Conservation (phyloP, 2,329 filamentous ascomycete species). For the Penicillium sp. region DNA sequence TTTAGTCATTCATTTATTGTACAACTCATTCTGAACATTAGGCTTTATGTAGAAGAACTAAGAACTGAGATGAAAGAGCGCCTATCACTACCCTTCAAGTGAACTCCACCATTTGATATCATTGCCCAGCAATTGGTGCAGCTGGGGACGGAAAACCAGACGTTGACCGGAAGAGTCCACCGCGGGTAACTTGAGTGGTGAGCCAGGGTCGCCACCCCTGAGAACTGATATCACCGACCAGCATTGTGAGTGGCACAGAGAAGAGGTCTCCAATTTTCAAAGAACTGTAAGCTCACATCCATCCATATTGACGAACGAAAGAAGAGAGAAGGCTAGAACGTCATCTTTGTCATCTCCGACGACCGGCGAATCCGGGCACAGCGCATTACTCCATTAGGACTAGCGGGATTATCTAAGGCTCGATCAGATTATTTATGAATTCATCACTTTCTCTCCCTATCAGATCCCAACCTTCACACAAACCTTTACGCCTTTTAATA, state of each 20-base stretch:
- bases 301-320: neutral
- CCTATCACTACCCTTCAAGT: neutral
- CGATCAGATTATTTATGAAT: conserved; percentile 33
- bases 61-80: neutral
- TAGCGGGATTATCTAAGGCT: conserved; percentile 22
- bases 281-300: neutral
- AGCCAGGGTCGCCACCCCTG: conserved; percentile 15
- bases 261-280: neutral
- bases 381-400: conserved; percentile 12
- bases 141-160: conserved; percentile 18
- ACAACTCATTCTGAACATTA: neutral
- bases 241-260: conserved; percentile 3
- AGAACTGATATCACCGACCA: conserved; percentile 17
- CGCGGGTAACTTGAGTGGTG: conserved; percentile 21
- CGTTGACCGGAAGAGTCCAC: conserved; percentile 15
- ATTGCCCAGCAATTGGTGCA: conserved; percentile 20
- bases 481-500: neutral
- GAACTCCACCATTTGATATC: conserved; percentile 25
- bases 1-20: too few relatives aligned
- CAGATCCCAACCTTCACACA: conserved; percentile 22
- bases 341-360: conserved; percentile 26
- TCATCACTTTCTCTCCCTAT: conserved; percentile 25
- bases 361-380: conserved; percentile 22
- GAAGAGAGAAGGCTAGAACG: neutral
- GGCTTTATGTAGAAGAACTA: neutral